Evolutionary conservation across 306 rosid genomes (phyloP).

Genomic region (Abrus pulchellus): DNA sequence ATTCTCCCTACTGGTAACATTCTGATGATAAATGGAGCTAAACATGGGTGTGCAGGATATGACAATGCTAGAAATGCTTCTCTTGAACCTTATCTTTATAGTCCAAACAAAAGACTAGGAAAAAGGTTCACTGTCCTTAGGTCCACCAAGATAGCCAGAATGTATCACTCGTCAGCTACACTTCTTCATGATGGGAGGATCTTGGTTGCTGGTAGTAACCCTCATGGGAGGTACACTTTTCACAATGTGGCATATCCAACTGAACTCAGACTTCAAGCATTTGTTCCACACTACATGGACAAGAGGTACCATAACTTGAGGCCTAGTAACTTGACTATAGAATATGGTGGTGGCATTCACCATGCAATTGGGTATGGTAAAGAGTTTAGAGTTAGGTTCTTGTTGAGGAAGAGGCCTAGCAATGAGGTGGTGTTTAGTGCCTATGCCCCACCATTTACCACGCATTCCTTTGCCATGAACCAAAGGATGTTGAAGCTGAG

Average conservation of each 20-base stretch:
- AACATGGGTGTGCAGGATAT: conserved; percentile 71
- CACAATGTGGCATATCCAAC: conserved; percentile 70
- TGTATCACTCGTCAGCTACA: conserved; percentile 83
- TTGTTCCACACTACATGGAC: conserved; percentile 70
- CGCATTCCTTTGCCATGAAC: conserved; percentile 81
- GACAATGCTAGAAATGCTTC: conserved; percentile 76
- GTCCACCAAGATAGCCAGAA: conserved; percentile 70
- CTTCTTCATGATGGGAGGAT: conserved; percentile 86
- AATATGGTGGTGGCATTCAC: not conserved
- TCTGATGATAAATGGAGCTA: conserved; percentile 83
- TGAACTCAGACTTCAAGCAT: conserved; percentile 83
- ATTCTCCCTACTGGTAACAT: conserved; percentile 75
- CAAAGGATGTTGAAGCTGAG: conserved; percentile 78
- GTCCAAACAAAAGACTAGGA: conserved; percentile 54
- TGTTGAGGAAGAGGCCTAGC: conserved; percentile 45
- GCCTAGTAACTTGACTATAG: conserved; percentile 65
- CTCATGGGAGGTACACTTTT: conserved; percentile 62
- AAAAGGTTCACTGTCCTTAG: conserved; percentile 65
- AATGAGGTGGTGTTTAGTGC: conserved; percentile 55
- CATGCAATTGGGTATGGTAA: conserved; percentile 57
- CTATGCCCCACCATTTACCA: conserved; percentile 79
- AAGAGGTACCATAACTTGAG: conserved; percentile 53
- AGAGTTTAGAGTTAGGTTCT: conserved; percentile 65
- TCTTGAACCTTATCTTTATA: conserved; percentile 69
- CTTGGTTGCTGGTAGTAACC: conserved; percentile 75